Evolutionary conservation across 768 basidiomycete genomes (phyloP), one percentile per base, ranked within the genome.

Genomic region (Galerina marginata): DNA sequence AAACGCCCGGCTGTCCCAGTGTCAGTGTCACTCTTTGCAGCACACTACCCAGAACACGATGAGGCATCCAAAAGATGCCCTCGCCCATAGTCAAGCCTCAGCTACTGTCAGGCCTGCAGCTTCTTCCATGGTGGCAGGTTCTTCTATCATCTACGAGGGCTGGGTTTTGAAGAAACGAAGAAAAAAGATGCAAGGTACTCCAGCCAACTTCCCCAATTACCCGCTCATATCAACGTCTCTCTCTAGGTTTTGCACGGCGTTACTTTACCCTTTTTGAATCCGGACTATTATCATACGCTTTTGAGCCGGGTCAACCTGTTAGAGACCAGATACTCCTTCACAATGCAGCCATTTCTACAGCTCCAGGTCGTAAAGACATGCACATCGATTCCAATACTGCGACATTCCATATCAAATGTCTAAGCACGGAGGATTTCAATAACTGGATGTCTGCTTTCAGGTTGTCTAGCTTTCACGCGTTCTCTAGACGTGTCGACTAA

Each of bases 81-180:
- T 48, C 43, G 39, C 26, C 54, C 51, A 44, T 25, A 54, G 49
- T 47, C 65, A 59, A 10, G 26, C 55, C 38, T 55, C 65, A 20
- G 59, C 61, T 39, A 51, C 49, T 56, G 58, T 65, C 50, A 57
- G 46, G 23, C 50, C 52, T 50, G 54, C 61, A n/a, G 39, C 59
- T 16, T 43, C 56, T 46, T 56, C 49, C 16, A 36, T 61, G 36
- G 60, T 68, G 62, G 54, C 56, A 25, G 56, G 46, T 26, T 59
- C 61, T 16, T 53, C 62, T 55, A 52, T 69, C 38, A 63, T 90
- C 4, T 80, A 76, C 52, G 82, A 91, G 66, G 92, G 92, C 76
- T 94, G 91, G 91, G 75, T 93, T 5, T 79, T 94, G 61, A 94
- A 94, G 79, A 95, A 95, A 76, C 80, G 92, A 65, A 79, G 92